Base-by-base conservation (phyloP, 441 rosid genomes). In the Pelargonium myrrhifolium region DNA sequence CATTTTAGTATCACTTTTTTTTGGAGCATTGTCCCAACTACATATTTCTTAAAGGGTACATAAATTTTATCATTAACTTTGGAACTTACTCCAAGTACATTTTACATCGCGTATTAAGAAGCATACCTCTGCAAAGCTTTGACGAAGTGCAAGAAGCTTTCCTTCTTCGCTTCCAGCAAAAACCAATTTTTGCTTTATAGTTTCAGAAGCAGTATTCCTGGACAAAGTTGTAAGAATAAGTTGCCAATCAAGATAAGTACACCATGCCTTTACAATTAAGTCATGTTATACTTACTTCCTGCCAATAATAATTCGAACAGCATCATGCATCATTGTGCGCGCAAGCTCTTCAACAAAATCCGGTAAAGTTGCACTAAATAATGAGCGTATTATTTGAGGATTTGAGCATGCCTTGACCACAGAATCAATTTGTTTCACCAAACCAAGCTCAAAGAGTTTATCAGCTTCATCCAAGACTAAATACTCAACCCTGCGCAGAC, bases 381-480 rank as follows among this genome's bases (percentile, higher is more conserved):
- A 69, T 51, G 96, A 84, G 17, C 95, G 92, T 76, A 82, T 62
- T 74, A 93, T 83, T 51, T 92, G 85, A 72, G 97, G 97, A 72
- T 93, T 91, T 14, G 97, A 85, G 72, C 99, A 91, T 56, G 93
- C 92, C 82, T 91, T 87, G n/a, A 91, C 95, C 74, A 93, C 92
- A 69, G 74, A 79, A 81, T 93, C 99, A 10, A 89, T 89, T 82
- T 93, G 93, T 84, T 88, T 86, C 60, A 93, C 71, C 75, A 93
- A 76, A 80, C 93, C 88, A 64, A 81, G 89, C 83, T 93, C 97
- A 75, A 93, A 93, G 21, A 93, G 82, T 81, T 93, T 93, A 81
- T 91, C 99, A 20, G 97, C 88, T 81, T 93, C 99, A 80, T 93
- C 99, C 65, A 93, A 84, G 77, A 93, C 95, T 66, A 93, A 96